Percentiles rank a stretch among this genome's conserved stretches.
phyloP scores from a whole-genome alignment of 805 yeast species.

The Ogataea zsoltii region DNA sequence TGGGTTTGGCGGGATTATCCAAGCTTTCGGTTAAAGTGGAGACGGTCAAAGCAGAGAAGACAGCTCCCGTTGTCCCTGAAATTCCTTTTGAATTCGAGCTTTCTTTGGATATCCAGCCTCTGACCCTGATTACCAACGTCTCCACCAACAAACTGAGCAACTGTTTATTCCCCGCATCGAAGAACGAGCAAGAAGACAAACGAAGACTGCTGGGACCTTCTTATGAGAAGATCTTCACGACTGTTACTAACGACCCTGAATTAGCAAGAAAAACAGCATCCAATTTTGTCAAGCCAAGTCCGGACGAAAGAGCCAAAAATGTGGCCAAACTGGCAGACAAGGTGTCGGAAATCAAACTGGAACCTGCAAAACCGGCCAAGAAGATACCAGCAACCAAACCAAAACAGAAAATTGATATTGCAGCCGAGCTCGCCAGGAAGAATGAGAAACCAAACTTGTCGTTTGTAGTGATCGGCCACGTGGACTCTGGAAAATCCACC shows the following conservation, averaged over 20 bases:
- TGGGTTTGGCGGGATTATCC: background rate
- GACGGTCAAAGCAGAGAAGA: background rate
- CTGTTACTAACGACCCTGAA: slow-evolving; percentile 41
- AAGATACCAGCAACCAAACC: slow-evolving; percentile 40
- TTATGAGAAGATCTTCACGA: slow-evolving; percentile 11
- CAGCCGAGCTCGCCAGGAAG: slow-evolving; percentile 38
- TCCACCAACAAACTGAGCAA: slow-evolving; percentile 17
- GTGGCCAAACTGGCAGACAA: slow-evolving; percentile 29
- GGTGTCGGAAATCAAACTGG: slow-evolving; percentile 25
- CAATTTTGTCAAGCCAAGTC: slow-evolving; percentile 71
- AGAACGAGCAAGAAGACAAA: slow-evolving; percentile 9
- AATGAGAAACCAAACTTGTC: slow-evolving; percentile 54
- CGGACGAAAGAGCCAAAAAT: slow-evolving; percentile 58
- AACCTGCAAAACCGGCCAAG: slow-evolving; percentile 12
- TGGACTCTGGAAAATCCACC: slow-evolving; percentile 84
- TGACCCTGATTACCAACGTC: slow-evolving; percentile 5
- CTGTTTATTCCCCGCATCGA: background rate
- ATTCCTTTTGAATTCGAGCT: slow-evolving; percentile 13
- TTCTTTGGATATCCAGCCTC: slow-evolving; percentile 3
- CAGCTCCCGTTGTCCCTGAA: background rate
- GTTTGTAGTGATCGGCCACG: slow-evolving; percentile 85
- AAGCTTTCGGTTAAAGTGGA: background rate
- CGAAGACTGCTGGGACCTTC: slow-evolving; percentile 6
- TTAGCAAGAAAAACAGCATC: slow-evolving; percentile 45
- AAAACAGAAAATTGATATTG: slow-evolving; percentile 44